phyloP scores from a whole-genome alignment of 176 grass and related monocot genomes.

The maize (Zea mays) region Zm-B73-REFERENCE-NAM-5.0 NC_050100.1:63260501-63261000 shows the following conservation, averaged over 20 bases:
- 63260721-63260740: constrained; percentile 94
- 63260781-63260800: constrained; percentile 30
- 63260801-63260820: neutral
- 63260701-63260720: constrained; percentile 89
- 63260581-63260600: constrained; percentile 41
- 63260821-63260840: constrained; percentile 30
- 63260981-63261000: neutral
- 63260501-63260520: constrained; percentile 85
- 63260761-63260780: constrained; percentile 65
- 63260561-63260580: constrained; percentile 88
- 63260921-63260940: constrained; percentile 81
- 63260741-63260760: constrained; percentile 94
- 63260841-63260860: constrained; percentile 58
- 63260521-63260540: constrained; percentile 59
- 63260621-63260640: constrained; percentile 9
- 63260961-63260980: neutral
- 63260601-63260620: neutral
- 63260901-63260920: constrained; percentile 61
- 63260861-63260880: constrained; percentile 51
- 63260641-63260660: constrained; percentile 34
- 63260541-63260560: constrained; percentile 62
- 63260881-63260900: constrained; percentile 76
- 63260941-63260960: constrained; percentile 65
- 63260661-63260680: constrained; percentile 75
- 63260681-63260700: constrained; percentile 77